Conservation (phyloP, 2,329 filamentous ascomycete genomes). For the Fusarium oligoseptatum region DNA sequence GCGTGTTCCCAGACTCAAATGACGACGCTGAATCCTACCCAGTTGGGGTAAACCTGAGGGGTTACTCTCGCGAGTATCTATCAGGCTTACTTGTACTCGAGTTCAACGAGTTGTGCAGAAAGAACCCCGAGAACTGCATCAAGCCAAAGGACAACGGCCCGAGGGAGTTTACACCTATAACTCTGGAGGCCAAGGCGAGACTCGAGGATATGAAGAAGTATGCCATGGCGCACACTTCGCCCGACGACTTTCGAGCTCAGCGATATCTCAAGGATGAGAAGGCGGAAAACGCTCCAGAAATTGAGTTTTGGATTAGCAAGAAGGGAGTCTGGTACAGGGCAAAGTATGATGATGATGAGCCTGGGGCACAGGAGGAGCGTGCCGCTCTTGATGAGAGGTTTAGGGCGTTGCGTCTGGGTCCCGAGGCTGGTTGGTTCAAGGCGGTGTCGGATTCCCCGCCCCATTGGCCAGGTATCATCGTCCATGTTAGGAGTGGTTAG, state of each 20-base stretch:
- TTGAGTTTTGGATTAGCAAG: background rate
- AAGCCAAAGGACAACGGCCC: background rate
- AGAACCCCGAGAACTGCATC: background rate
- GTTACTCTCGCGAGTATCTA: background rate
- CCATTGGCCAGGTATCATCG: no score
- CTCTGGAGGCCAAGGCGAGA: background rate
- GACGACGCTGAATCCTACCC: no score
- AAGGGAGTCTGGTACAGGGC: background rate
- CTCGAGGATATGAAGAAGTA: background rate
- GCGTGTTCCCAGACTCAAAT: no score
- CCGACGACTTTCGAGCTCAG: background rate
- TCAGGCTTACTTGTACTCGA: background rate
- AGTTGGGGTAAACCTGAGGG: background rate
- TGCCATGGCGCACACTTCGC: background rate
- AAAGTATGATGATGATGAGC: background rate
- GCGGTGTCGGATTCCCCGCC: no score
- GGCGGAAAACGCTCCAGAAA: background rate
- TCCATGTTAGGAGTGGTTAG: no score
- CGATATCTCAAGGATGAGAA: background rate
- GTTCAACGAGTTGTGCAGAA: background rate
- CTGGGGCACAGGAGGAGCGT: no score
- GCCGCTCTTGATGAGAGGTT: no score
- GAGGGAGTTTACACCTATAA: background rate
- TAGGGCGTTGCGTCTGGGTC: no score
- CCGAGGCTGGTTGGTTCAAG: no score